Conservation (phyloP, 2,329 filamentous ascomycete species). For the Gaeumannomyces sp. region DNA sequence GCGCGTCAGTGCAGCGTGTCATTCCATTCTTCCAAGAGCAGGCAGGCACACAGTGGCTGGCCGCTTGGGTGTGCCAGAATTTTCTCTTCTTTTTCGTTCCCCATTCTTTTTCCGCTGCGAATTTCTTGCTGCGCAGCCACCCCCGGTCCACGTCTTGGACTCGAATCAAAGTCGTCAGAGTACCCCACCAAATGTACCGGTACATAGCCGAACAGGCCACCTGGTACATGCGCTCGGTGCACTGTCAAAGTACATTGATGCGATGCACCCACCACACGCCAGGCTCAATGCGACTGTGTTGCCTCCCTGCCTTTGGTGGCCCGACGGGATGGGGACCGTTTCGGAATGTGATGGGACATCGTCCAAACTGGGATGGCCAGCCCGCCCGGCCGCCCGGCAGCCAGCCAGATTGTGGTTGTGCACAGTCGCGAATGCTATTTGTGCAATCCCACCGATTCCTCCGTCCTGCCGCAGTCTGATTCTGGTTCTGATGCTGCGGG, state of each 20-base stretch:
- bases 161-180: not conserved
- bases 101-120: not conserved
- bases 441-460: not conserved
- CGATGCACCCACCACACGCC: not conserved
- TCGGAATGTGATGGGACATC: not conserved
- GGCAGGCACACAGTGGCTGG: not conserved
- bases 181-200: not conserved
- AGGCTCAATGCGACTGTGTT: not conserved
- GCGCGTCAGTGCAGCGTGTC: not conserved
- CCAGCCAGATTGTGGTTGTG: not conserved
- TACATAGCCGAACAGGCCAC: not conserved
- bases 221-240: not conserved
- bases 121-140: not conserved
- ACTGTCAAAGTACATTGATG: not conserved
- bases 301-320: not conserved
- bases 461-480: not conserved
- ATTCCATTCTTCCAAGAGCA: not conserved
- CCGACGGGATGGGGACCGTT: not conserved
- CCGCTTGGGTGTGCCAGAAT: not conserved
- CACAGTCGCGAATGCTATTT: not conserved
- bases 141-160: too few species aligned
- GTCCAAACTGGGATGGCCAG: not conserved
- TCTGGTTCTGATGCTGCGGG: not conserved
- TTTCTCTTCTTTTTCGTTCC: not conserved
- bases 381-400: not conserved